A percentile compares a stretch with the other conserved stretches of the same genome.
These are phyloP conservation scores for Xylaria digitata DNA, from an alignment of 2,329 filamentous ascomycete species.

Conservation along the genomic window DNA sequence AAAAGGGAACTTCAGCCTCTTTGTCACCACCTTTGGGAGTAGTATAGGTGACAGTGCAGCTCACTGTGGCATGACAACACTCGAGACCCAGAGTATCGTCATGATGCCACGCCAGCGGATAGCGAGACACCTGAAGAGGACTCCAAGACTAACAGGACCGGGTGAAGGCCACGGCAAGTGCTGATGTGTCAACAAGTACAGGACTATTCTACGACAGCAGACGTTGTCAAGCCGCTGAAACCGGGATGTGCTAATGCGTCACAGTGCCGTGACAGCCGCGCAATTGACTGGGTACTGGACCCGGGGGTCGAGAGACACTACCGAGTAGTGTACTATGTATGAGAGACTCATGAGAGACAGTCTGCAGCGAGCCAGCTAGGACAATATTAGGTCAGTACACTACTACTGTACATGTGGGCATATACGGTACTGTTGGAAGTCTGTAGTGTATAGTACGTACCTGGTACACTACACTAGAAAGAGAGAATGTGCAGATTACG, in stretches of 20 bases:
- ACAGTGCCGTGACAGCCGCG: constrained; percentile 31
- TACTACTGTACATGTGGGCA: no score
- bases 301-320: no score
- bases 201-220: constrained; percentile 39
- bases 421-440: no score
- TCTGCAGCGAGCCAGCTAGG: no score
- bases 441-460: background rate
- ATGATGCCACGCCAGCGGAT: constrained; percentile 43
- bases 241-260: constrained; percentile 32
- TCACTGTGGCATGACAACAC: constrained; percentile 44
- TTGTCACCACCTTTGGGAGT: background rate
- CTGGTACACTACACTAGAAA: no score
- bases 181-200: constrained; percentile 34
- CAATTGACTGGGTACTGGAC: constrained; percentile 5
- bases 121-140: constrained; percentile 36
- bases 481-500: constrained; percentile 15
- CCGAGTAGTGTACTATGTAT: no score
- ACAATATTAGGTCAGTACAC: no score
- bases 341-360: no score
- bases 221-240: constrained; percentile 29
- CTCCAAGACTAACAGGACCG: constrained; percentile 23
- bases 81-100: constrained; percentile 41
- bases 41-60: constrained; percentile 31
- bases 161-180: constrained; percentile 22
- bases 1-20: no score